Evolutionary conservation across 1,284 basidiomycete genomes (phyloP).

Genomic region (Ganoderma meredithae): DNA sequence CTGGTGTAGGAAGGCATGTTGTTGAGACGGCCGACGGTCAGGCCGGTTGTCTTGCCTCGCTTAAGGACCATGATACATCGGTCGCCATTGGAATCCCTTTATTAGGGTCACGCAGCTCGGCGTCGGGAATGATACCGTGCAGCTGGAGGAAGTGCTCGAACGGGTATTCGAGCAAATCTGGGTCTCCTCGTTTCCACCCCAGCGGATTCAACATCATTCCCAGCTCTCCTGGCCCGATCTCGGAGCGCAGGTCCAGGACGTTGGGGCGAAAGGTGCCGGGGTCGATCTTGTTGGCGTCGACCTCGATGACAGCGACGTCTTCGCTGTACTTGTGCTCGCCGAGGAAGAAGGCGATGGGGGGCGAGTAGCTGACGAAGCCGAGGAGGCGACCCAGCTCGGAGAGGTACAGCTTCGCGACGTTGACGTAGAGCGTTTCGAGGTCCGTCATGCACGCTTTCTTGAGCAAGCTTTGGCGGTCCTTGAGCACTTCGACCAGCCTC

Average conservation of each 20-base stretch:
- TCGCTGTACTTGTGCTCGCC: slow-evolving; percentile 39
- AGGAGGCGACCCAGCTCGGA: not conserved
- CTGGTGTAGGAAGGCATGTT: slow-evolving; percentile 34
- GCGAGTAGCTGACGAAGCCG: slow-evolving; percentile 21
- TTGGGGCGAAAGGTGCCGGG: not conserved
- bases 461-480: not conserved
- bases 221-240: not conserved
- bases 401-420: not conserved
- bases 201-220: not conserved
- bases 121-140: not conserved
- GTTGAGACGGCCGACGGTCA: slow-evolving; percentile 36
- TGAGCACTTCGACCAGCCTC: not conserved
- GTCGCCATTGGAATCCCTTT: not conserved
- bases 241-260: not conserved
- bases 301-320: slow-evolving; percentile 45
- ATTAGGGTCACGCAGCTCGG: not conserved
- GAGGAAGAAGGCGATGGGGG: slow-evolving; percentile 36
- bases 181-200: too few relatives aligned
- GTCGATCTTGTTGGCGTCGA: slow-evolving; percentile 41
- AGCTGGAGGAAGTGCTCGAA: not conserved
- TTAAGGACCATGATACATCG: slow-evolving; percentile 11
- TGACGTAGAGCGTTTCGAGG: not conserved
- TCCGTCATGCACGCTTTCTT: not conserved
- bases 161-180: not conserved
- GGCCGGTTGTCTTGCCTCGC: slow-evolving; percentile 20